Evolutionary conservation across 306 rosid genomes (phyloP).

Genomic region (Quillaja saponaria): DNA sequence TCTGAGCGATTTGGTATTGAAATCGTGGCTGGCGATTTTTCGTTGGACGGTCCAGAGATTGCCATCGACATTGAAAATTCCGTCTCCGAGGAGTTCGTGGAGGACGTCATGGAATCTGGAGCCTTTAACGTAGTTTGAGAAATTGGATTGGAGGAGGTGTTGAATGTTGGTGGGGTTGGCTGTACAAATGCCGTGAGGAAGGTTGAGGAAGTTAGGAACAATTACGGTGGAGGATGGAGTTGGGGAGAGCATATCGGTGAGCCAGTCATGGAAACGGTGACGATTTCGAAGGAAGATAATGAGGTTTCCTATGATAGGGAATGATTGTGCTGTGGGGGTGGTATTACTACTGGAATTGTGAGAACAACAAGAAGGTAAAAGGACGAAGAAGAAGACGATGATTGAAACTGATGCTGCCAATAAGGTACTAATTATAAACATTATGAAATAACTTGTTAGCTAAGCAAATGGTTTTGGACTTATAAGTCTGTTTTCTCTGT

Average conservation of each 20-base stretch:
- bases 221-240: constrained; percentile 27
- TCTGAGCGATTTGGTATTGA: constrained; percentile 36
- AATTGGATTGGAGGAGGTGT: constrained; percentile 33
- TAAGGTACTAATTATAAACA: no score
- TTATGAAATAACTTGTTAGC: no score
- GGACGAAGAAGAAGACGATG: constrained; percentile 5
- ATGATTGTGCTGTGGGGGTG: constrained; percentile 29
- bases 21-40: constrained; percentile 38
- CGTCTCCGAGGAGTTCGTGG: constrained; percentile 32
- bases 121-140: constrained; percentile 38
- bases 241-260: constrained; percentile 27
- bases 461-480: no score
- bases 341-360: background rate
- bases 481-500: no score
- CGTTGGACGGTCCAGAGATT: constrained; percentile 32
- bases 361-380: background rate
- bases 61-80: constrained; percentile 30
- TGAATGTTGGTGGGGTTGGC: constrained; percentile 33
- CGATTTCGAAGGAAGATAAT: constrained; percentile 5
- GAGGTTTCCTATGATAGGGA: constrained; percentile 29
- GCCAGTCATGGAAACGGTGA: constrained; percentile 36
- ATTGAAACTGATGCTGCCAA: background rate
- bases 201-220: constrained; percentile 25
- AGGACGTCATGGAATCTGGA: constrained; percentile 19
- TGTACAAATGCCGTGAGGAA: constrained; percentile 25